Percentiles rank a stretch among this genome's conserved stretches.
Evolutionary conservation across 495 filamentous ascomycete genomes (phyloP).

Genomic region (Hyaloscypha variabilis): DNA sequence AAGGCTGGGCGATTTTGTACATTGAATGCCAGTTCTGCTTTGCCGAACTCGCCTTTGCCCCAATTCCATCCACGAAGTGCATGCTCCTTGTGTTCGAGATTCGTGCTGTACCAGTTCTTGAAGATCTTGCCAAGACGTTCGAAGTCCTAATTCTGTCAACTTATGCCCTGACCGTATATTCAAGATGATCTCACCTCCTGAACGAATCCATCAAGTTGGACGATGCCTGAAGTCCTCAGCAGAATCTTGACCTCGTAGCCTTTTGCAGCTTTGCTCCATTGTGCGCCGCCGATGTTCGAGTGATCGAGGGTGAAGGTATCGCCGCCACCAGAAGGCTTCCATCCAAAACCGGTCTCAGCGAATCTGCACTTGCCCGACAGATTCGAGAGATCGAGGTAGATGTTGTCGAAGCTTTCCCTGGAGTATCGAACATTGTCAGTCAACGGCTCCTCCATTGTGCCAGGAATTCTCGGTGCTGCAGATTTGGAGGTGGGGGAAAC

Average conservation of each 20-base stretch:
- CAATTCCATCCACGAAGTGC: constrained; percentile 98
- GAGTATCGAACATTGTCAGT: constrained; percentile 10
- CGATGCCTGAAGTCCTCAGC: constrained; percentile 77
- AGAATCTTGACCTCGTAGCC: constrained; percentile 93
- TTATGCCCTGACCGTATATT: background rate
- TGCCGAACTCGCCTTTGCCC: constrained; percentile 97
- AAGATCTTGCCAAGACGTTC: constrained; percentile 89
- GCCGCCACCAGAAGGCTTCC: constrained; percentile 85
- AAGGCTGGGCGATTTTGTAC: constrained; percentile 97
- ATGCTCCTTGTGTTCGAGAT: constrained; percentile 89
- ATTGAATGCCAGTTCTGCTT: constrained; percentile 93
- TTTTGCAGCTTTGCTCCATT: constrained; percentile 93
- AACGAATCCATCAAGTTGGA: constrained; percentile 94
- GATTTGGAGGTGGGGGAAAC: background rate
- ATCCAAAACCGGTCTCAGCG: constrained; percentile 88
- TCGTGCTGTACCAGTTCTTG: constrained; percentile 95
- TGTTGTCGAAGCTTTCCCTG: constrained; percentile 91
- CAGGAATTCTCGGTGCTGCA: background rate
- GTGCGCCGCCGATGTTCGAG: constrained; percentile 77
- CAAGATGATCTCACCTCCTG: constrained; percentile 65
- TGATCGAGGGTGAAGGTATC: constrained; percentile 91
- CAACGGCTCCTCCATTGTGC: constrained; percentile 1
- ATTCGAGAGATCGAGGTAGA: constrained; percentile 92
- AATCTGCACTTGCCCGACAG: constrained; percentile 90
- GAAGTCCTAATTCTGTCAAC: constrained; percentile 63